These are phyloP conservation scores for Ceratocystis alfenasii DNA, from an alignment of 2,329 filamentous ascomycete species.

Conservation along the genomic window DNA sequence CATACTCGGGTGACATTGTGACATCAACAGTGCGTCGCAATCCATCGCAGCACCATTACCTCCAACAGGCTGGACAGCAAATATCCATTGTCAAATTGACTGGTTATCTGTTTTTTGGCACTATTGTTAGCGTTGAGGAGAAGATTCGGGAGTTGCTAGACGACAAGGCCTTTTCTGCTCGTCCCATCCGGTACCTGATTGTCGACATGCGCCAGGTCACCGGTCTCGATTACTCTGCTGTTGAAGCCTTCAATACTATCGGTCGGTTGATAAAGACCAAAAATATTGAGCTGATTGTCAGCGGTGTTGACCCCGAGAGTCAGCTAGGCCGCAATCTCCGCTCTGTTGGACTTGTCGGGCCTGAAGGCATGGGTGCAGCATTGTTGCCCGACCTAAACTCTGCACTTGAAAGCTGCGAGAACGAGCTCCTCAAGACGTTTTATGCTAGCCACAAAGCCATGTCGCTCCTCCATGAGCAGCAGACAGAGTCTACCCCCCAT, in stretches of 20 bases:
- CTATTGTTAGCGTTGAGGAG: conserved; percentile 88
- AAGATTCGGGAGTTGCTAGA: conserved; percentile 72
- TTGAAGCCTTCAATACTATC: conserved; percentile 87
- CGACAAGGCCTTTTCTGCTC: conserved; percentile 62
- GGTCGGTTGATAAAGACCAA: conserved; percentile 69
- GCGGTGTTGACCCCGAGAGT: conserved; percentile 64
- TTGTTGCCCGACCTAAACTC: conserved; percentile 86
- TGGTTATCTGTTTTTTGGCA: conserved; percentile 96
- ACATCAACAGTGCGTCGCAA: conserved; percentile 88
- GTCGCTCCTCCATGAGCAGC: conserved; percentile 28
- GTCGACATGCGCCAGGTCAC: conserved; percentile 82
- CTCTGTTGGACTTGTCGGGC: conserved; percentile 63
- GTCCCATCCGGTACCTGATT: conserved; percentile 79
- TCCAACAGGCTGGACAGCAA: conserved; percentile 74
- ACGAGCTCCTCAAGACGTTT: conserved; percentile 73
- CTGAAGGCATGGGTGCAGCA: conserved; percentile 59
- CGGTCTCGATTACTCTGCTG: conserved; percentile 89
- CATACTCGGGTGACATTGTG: conserved; percentile 80
- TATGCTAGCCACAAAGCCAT: conserved; percentile 58
- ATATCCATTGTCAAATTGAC: conserved; percentile 85
- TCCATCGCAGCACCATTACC: conserved; percentile 74
- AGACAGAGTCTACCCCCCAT: conserved; percentile 34
- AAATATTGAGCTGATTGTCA: conserved; percentile 69
- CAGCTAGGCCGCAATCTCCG: conserved; percentile 67
- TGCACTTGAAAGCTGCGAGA: conserved; percentile 87